phyloP scores from a whole-genome alignment of 2,329 filamentous ascomycete species.

The Ascochyta clinopodiicola region DNA sequence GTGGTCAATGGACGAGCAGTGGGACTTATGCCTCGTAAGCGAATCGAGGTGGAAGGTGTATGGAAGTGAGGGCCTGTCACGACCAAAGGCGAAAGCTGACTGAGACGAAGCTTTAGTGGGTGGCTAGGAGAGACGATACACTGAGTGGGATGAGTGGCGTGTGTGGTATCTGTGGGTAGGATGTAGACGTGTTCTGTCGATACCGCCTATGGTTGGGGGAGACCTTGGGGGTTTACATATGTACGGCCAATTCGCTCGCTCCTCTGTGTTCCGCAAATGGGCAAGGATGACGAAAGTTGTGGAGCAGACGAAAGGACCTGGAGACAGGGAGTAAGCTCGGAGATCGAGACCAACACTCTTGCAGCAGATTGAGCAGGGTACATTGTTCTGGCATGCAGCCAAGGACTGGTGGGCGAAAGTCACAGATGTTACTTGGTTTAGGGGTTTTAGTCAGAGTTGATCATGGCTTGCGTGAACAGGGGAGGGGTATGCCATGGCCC shows the following conservation, averaged over 20 bases:
- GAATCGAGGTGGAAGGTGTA: slow-evolving; percentile 26
- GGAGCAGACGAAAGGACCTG: slow-evolving; percentile 37
- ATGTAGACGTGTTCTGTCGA: slow-evolving; percentile 38
- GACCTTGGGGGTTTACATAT: slow-evolving; percentile 46
- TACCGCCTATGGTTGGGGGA: slow-evolving; percentile 34
- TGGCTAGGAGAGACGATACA: not conserved
- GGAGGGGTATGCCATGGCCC: slow-evolving; percentile 16
- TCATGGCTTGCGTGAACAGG: slow-evolving; percentile 30
- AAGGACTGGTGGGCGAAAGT: slow-evolving; percentile 35
- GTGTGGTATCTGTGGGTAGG: slow-evolving; percentile 39
- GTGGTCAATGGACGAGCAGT: slow-evolving; percentile 20
- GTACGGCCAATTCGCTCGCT: slow-evolving; percentile 35
- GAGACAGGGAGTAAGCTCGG: slow-evolving; percentile 36
- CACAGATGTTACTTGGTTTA: slow-evolving; percentile 37
- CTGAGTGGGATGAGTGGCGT: slow-evolving; percentile 28
- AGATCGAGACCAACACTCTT: slow-evolving; percentile 42
- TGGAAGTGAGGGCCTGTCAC: slow-evolving; percentile 26
- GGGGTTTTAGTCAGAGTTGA: slow-evolving; percentile 41
- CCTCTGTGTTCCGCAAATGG: slow-evolving; percentile 37
- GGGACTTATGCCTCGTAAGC: slow-evolving; percentile 25
- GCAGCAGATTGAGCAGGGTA: slow-evolving; percentile 43
- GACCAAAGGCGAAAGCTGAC: slow-evolving; percentile 34
- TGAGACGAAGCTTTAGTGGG: slow-evolving; percentile 6
- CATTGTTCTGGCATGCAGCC: slow-evolving; percentile 43
- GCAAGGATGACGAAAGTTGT: slow-evolving; percentile 46